Percentiles rank a stretch among this genome's conserved stretches.
phyloP scores from a whole-genome alignment of 768 basidiomycete species.

The Lactarius hengduanensis region DNA sequence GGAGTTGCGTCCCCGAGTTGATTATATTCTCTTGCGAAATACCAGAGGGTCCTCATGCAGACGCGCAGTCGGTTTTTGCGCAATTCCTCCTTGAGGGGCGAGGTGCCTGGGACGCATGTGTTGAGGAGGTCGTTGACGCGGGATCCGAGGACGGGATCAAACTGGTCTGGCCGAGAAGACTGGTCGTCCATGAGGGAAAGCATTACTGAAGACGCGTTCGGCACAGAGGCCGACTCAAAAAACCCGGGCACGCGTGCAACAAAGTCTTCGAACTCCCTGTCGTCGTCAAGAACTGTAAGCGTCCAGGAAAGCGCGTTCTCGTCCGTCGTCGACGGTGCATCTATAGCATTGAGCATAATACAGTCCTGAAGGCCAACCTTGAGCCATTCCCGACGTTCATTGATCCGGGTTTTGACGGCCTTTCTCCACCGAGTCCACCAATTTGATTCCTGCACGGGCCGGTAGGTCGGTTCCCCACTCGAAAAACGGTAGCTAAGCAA shows the following conservation, averaged over 20 bases:
- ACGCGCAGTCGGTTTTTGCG: background rate
- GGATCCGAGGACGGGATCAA: conserved; percentile 13
- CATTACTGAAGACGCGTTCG: background rate
- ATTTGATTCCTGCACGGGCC: background rate
- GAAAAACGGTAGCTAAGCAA: background rate
- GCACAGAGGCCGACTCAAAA: background rate
- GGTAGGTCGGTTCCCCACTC: background rate
- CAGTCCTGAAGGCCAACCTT: background rate
- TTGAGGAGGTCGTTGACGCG: conserved; percentile 13
- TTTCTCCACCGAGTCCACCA: conserved; percentile 5
- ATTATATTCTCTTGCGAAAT: background rate
- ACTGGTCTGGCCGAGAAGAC: background rate
- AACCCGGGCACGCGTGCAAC: conserved; percentile 11
- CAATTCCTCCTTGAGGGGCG: background rate
- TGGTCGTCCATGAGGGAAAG: background rate
- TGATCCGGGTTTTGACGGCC: background rate
- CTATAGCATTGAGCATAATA: background rate
- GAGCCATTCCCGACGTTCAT: conserved; percentile 8
- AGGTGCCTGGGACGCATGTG: conserved; percentile 2
- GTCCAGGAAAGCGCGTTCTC: conserved; percentile 10
- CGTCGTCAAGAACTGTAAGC: conserved; percentile 9
- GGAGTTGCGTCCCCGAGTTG: too few relatives aligned
- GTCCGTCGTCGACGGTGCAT: background rate
- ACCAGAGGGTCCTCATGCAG: conserved; percentile 15
- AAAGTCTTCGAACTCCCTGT: conserved; percentile 14